phyloP scores from a whole-genome alignment of 495 filamentous ascomycete genomes.

The Barbatosphaeria neglecta region DNA sequence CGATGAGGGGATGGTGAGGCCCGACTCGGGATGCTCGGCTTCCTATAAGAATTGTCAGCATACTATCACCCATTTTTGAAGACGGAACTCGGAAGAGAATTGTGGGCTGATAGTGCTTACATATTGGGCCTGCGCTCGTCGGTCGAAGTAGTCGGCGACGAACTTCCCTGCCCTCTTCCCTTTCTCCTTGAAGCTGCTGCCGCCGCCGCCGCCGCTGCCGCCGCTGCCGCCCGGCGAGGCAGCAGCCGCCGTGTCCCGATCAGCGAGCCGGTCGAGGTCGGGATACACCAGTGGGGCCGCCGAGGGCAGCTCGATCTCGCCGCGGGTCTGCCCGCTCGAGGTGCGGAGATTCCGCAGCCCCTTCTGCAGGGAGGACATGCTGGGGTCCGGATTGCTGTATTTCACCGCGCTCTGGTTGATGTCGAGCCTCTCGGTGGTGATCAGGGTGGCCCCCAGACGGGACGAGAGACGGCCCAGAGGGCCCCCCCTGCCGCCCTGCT shows the following conservation, averaged over 20 bases:
- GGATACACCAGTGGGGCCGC: constrained; percentile 16
- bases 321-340: constrained; percentile 10
- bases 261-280: constrained; percentile 4
- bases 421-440: constrained; percentile 1
- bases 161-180: background rate
- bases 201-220: background rate
- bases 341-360: constrained; percentile 5
- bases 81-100: no score
- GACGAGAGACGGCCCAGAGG: background rate
- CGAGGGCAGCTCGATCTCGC: constrained; percentile 12
- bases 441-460: background rate
- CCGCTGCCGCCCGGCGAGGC: background rate
- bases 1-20: background rate
- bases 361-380: background rate
- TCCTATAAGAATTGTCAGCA: background rate
- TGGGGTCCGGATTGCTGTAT: background rate
- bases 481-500: background rate
- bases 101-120: constrained; percentile 1
- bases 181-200: background rate
- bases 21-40: background rate
- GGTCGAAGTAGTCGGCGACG: constrained; percentile 3
- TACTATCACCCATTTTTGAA: no score
- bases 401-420: constrained; percentile 4
- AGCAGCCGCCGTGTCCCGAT: constrained; percentile 1
- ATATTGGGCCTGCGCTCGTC: constrained; percentile 2